Percentiles rank a stretch among this genome's conserved stretches.
Conservation (phyloP, 345 rosid species). For the Acer campestre region DNA sequence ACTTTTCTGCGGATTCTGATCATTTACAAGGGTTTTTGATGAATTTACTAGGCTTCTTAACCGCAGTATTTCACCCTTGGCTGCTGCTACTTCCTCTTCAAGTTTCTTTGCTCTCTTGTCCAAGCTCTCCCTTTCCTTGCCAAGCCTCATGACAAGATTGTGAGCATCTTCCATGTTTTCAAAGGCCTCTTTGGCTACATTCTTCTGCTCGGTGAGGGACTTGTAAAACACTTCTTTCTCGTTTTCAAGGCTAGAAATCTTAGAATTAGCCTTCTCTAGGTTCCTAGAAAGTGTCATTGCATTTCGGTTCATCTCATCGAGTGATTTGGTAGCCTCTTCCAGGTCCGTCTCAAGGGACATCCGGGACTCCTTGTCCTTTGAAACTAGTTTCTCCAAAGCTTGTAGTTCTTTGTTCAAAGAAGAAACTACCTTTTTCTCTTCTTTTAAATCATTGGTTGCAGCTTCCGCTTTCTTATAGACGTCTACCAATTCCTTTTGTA, state of each 20-base stretch:
- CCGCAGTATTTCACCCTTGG: slow-evolving; percentile 86
- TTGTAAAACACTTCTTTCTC: slow-evolving; percentile 79
- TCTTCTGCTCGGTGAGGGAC: slow-evolving; percentile 69
- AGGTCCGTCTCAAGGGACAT: slow-evolving; percentile 72
- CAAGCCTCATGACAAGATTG: slow-evolving; percentile 73
- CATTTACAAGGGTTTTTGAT: slow-evolving; percentile 33
- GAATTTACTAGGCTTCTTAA: slow-evolving; percentile 65
- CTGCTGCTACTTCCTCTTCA: slow-evolving; percentile 70
- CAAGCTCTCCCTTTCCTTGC: slow-evolving; percentile 75
- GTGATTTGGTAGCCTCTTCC: slow-evolving; percentile 88
- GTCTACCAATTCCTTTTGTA: slow-evolving; percentile 63
- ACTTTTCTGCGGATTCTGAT: slow-evolving; percentile 31
- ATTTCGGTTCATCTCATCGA: slow-evolving; percentile 80
- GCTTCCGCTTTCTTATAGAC: slow-evolving; percentile 60
- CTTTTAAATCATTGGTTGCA: slow-evolving; percentile 54
- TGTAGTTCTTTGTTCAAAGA: slow-evolving; percentile 59
- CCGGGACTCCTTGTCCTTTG: slow-evolving; percentile 62
- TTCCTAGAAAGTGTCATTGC: slow-evolving; percentile 60
- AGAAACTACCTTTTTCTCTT: slow-evolving; percentile 49
- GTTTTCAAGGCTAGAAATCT: slow-evolving; percentile 63
- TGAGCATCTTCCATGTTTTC: slow-evolving; percentile 96
- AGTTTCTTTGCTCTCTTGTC: slow-evolving; percentile 77
- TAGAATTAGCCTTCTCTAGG: slow-evolving; percentile 60
- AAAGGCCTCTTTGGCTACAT: slow-evolving; percentile 54
- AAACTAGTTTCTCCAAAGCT: slow-evolving; percentile 65